Conservation (phyloP, 2,329 filamentous ascomycete species). For the Arthrobotrys conoides region DNA sequence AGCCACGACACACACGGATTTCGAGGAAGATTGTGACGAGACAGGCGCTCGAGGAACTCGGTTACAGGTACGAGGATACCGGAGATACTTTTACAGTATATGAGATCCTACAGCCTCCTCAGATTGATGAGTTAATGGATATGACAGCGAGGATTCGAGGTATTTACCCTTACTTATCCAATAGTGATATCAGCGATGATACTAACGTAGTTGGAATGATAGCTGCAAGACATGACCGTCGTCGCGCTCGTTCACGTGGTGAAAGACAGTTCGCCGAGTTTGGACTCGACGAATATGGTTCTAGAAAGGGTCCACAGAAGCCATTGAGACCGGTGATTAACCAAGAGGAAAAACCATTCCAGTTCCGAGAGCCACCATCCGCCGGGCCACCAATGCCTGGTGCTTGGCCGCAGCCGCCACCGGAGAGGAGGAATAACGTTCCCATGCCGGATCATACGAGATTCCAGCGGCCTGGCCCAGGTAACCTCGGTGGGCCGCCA, state of each 20-base stretch:
- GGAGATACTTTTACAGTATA: constrained; percentile 65
- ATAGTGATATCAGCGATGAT: background rate
- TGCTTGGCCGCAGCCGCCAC: constrained; percentile 39
- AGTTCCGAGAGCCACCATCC: constrained; percentile 34
- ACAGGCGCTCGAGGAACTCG: constrained; percentile 85
- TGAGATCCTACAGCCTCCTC: constrained; percentile 44
- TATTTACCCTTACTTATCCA: constrained; percentile 20
- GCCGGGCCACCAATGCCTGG: constrained; percentile 52
- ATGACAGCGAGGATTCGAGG: constrained; percentile 57
- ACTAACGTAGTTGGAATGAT: constrained; percentile 13
- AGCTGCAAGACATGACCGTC: constrained; percentile 58
- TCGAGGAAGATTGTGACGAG: constrained; percentile 89
- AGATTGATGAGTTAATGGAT: constrained; percentile 56
- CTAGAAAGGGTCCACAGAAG: constrained; percentile 19
- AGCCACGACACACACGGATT: constrained; percentile 77
- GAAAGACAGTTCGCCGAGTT: constrained; percentile 44
- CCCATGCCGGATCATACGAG: constrained; percentile 46
- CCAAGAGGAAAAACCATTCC: constrained; percentile 34
- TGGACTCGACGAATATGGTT: constrained; percentile 46
- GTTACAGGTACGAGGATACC: constrained; percentile 91
- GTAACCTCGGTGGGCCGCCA: constrained; percentile 38
- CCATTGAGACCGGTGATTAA: constrained; percentile 41
- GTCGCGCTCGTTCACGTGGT: constrained; percentile 52
- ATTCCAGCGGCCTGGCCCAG: constrained; percentile 31
- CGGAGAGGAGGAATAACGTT: constrained; percentile 33